phyloP scores from a whole-genome alignment of 768 basidiomycete genomes.

The Macrolepiota dolichaula region DNA sequence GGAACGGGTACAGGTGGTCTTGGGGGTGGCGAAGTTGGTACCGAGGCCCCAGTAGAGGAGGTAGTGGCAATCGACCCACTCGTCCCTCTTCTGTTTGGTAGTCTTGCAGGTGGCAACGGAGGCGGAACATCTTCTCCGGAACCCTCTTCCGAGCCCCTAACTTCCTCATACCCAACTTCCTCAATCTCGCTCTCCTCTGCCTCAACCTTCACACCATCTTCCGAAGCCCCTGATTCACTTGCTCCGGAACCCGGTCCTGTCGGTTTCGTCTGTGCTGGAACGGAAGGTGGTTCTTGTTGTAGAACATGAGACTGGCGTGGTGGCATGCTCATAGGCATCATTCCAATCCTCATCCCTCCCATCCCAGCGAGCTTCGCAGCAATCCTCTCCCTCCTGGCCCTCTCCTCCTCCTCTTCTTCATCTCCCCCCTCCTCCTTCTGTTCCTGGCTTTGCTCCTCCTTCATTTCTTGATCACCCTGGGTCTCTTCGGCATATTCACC shows the following conservation, averaged over 20 bases:
- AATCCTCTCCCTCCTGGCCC: conserved; percentile 51
- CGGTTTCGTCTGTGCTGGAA: conserved; percentile 16
- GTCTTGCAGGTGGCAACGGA: conserved; percentile 47
- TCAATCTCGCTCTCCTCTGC: conserved; percentile 73
- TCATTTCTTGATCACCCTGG: conserved; percentile 32
- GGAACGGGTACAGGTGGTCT: conserved; percentile 47
- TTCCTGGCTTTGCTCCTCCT: conserved; percentile 27
- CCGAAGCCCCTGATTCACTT: conserved; percentile 48
- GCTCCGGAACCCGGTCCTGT: conserved; percentile 16
- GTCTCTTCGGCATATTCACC: neutral
- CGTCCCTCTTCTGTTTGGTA: conserved; percentile 19
- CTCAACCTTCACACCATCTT: conserved; percentile 64
- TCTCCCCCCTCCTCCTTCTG: conserved; percentile 10
- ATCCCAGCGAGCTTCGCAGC: conserved; percentile 49
- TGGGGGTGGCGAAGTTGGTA: conserved; percentile 26
- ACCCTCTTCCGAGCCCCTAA: conserved; percentile 40
- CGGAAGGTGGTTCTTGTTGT: conserved; percentile 11
- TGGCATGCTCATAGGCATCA: conserved; percentile 43
- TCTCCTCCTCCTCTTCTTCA: conserved; percentile 57
- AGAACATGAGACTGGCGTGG: conserved; percentile 27
- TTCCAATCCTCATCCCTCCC: conserved; percentile 58
- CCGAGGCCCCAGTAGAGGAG: conserved; percentile 9
- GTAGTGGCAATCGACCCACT: conserved; percentile 12
- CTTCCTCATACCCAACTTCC: conserved; percentile 59
- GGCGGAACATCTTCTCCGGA: conserved; percentile 38